phyloP scores from a whole-genome alignment of 2,329 filamentous ascomycete genomes.

The Myriosclerotinia curreyana region DNA sequence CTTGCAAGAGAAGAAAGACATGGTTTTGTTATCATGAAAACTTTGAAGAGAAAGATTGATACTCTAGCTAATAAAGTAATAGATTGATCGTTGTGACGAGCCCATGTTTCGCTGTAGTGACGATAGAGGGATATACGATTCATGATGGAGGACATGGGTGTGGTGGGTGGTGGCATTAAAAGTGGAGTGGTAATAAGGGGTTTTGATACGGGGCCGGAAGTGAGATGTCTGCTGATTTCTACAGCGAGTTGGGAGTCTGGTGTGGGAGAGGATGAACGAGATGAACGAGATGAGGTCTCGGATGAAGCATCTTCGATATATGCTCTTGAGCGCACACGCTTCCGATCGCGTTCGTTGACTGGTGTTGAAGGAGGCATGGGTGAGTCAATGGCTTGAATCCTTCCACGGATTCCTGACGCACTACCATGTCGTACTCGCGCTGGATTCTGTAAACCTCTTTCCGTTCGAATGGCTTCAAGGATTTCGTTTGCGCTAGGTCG shows the following conservation, averaged over 20 bases:
- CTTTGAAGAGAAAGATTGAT: conserved; percentile 64
- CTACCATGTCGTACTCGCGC: conserved; percentile 32
- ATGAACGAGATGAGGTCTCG: conserved; percentile 26
- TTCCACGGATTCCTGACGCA: conserved; percentile 31
- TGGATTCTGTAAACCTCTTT: conserved; percentile 37
- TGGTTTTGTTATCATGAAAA: conserved; percentile 60
- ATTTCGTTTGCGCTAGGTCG: conserved; percentile 86
- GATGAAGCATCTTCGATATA: conserved; percentile 36
- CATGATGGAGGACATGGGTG: conserved; percentile 36
- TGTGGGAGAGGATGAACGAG: conserved; percentile 28
- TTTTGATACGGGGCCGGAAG: conserved; percentile 16
- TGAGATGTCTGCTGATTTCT: conserved; percentile 24
- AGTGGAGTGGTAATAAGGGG: conserved; percentile 39
- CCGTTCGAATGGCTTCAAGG: conserved; percentile 45
- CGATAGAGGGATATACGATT: conserved; percentile 35
- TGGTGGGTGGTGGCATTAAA: conserved; percentile 43
- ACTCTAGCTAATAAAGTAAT: conserved; percentile 48
- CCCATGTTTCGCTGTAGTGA: conserved; percentile 41
- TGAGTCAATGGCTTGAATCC: conserved; percentile 38
- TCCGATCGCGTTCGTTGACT: conserved; percentile 33
- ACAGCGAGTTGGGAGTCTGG: conserved; percentile 27
- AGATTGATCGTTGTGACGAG: conserved; percentile 36
- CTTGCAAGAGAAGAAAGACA: conserved; percentile 71
- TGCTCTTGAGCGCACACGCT: conserved; percentile 30
- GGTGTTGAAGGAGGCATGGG: conserved; percentile 35